Base-by-base conservation (phyloP, 768 basidiomycete species). In the Termitomyces sp. region DNA sequence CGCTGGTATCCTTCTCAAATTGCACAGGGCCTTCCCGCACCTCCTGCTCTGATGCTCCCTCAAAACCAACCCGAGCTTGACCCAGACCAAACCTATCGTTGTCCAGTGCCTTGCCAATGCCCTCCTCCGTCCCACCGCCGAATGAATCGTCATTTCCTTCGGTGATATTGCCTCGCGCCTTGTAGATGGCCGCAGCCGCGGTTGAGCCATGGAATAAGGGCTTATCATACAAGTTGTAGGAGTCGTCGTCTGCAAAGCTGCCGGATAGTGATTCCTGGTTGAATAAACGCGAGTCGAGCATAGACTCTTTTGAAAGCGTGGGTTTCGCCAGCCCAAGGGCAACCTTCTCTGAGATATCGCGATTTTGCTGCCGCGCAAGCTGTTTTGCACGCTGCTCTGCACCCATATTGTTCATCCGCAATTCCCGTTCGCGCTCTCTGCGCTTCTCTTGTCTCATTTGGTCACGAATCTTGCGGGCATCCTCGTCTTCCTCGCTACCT, bases 351-450 rank as follows among this genome's bases (percentile, higher is more conserved):
- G 97, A 99, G 45, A 99, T 98, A 70, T 98, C 97, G 65, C 97
- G 92, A 68, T 98, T 96, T 73, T 97, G 94, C 62, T 98, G 93
- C 53, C 90, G 85, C 21, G 96, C 94, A 57, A 98, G 77, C 81
- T 91, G 85, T 76, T 97, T 98, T 38, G 97, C 94, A 15, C 97
- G 81, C 66, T 94, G 92, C 71, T 98, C 97, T 28, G 88, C 82
- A 24, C 97, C 97, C 97, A 99, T 99, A 66, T 98, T 97, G 71
- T 81, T 93, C 94, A 98, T 96, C 57, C 97, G 80, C 90, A 99
- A 84, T 72, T 99, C 96, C 38, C 95, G 85, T 74, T 98, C 95
- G 28, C 97, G 84, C 67, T 98, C 94, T 58, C 87, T 81, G 64
- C 90, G 80, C 77, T 98, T 93, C 77, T 98, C 95, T 45, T 80